Evolutionary conservation across 805 yeast genomes (phyloP).

Genomic region (Ogataea philodendri): DNA sequence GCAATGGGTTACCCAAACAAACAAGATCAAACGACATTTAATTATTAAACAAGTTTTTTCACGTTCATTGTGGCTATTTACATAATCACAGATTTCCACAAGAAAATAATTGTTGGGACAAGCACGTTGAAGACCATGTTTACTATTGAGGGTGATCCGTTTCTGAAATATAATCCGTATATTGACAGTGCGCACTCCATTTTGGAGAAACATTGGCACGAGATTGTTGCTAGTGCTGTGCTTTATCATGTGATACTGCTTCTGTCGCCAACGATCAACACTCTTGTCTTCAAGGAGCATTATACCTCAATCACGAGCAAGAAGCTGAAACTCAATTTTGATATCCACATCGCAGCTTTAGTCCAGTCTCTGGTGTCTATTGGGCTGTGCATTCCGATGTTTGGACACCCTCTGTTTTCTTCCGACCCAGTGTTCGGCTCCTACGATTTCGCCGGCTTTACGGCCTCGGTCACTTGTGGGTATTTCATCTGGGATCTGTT

Average conservation of each 20-base stretch:
- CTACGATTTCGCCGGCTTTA: slow-evolving; percentile 74
- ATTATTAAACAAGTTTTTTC: slow-evolving; percentile 2
- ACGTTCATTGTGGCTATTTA: slow-evolving; percentile 2
- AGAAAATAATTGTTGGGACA: slow-evolving; percentile 10
- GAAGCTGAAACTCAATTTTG: slow-evolving; percentile 68
- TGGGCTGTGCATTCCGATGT: slow-evolving; percentile 58
- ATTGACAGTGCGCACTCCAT: slow-evolving; percentile 43
- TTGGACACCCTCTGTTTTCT: slow-evolving; percentile 49
- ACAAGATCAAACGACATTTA: slow-evolving; percentile 66
- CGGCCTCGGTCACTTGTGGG: slow-evolving; percentile 70
- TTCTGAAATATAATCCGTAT: slow-evolving; percentile 44
- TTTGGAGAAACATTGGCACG: slow-evolving; percentile 68
- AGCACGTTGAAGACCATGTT: slow-evolving; percentile 15
- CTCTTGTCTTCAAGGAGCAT: slow-evolving; percentile 45
- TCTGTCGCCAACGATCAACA: slow-evolving; percentile 52
- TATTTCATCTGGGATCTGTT: slow-evolving; percentile 89
- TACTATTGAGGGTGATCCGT: slow-evolving; percentile 39
- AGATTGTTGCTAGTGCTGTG: slow-evolving; percentile 55
- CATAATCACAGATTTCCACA: slow-evolving; percentile 4
- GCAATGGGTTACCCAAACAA: slow-evolving; percentile 89
- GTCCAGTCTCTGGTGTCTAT: slow-evolving; percentile 75
- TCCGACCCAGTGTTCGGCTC: slow-evolving; percentile 61
- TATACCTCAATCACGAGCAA: slow-evolving; percentile 47
- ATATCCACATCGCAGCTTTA: slow-evolving; percentile 87
- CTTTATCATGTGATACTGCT: slow-evolving; percentile 59